Evolutionary conservation across 768 basidiomycete genomes (phyloP).

Genomic region (Boletus tylopilopsis): DNA sequence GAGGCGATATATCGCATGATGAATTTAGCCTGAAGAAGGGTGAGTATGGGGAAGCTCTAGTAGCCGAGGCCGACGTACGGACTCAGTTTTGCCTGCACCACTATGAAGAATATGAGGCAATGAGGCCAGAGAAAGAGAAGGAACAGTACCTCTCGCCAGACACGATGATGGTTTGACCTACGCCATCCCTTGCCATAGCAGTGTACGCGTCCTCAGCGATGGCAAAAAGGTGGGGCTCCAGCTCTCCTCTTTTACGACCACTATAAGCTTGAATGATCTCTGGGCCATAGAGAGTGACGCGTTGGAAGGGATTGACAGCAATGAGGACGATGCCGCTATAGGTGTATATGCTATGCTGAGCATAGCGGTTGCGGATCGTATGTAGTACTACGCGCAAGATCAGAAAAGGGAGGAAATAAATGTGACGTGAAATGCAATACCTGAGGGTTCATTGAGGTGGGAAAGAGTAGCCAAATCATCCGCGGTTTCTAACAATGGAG

Average conservation of each 20-base stretch:
- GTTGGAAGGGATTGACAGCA: constrained; percentile 98
- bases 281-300: constrained; percentile 93
- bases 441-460: constrained; percentile 96
- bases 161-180: constrained; percentile 98
- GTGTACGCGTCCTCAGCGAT: constrained; percentile 99
- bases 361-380: constrained; percentile 95
- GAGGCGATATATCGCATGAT: constrained; percentile 99
- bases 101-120: constrained; percentile 39
- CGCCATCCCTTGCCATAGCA: constrained; percentile 89
- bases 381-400: constrained; percentile 67
- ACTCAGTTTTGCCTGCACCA: constrained; percentile 99
- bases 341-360: constrained; percentile 96
- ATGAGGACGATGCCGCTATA: constrained; percentile 99
- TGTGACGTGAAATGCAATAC: constrained; percentile 40
- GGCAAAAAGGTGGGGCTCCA: constrained; percentile 97
- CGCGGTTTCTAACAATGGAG: constrained; percentile 91
- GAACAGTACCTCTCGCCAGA: constrained; percentile 86
- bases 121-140: background rate
- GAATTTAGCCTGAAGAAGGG: constrained; percentile 74
- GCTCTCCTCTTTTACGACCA: constrained; percentile 85
- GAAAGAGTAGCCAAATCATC: constrained; percentile 98
- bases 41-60: constrained; percentile 1
- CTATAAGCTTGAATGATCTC: constrained; percentile 98
- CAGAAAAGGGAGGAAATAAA: background rate
- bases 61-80: constrained; percentile 45